Evolutionary conservation across 73 alveolate species (phyloP).

Genomic region (Tetrahymena borealis): DNA sequence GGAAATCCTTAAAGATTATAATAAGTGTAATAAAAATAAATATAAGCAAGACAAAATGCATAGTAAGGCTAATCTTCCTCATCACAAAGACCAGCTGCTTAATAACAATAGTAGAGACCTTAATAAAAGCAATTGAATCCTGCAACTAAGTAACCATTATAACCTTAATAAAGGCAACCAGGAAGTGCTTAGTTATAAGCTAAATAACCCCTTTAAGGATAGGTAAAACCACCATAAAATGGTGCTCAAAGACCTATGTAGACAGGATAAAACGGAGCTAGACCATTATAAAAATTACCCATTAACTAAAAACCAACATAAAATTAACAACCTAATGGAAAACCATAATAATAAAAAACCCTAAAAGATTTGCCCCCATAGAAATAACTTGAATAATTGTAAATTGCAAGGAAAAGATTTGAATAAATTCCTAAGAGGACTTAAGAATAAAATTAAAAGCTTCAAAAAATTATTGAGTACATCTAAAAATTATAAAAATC

Average conservation of each 20-base stretch:
- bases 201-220: too few relatives aligned
- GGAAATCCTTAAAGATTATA: neutral
- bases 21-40: neutral
- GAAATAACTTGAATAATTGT: neutral
- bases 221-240: too few relatives aligned
- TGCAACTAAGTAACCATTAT: too few relatives aligned
- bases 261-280: too few relatives aligned
- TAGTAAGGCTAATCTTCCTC: too few relatives aligned
- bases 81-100: too few relatives aligned
- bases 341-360: too few relatives aligned
- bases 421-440: neutral
- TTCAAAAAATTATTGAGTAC: neutral
- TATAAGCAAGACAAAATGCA: neutral
- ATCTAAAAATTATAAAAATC: neutral
- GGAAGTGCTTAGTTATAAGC: too few relatives aligned
- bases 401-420: neutral
- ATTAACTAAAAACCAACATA: neutral
- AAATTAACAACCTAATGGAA: neutral
- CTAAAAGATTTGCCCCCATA: neutral
- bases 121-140: neutral
- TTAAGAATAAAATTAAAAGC: neutral
- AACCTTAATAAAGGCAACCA: too few relatives aligned
- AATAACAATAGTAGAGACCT: neutral
- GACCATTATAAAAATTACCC: neutral
- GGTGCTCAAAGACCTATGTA: too few relatives aligned